phyloP scores from a whole-genome alignment of 2,329 filamentous ascomycete species.

The Tolypocladium tropicale region DNA sequence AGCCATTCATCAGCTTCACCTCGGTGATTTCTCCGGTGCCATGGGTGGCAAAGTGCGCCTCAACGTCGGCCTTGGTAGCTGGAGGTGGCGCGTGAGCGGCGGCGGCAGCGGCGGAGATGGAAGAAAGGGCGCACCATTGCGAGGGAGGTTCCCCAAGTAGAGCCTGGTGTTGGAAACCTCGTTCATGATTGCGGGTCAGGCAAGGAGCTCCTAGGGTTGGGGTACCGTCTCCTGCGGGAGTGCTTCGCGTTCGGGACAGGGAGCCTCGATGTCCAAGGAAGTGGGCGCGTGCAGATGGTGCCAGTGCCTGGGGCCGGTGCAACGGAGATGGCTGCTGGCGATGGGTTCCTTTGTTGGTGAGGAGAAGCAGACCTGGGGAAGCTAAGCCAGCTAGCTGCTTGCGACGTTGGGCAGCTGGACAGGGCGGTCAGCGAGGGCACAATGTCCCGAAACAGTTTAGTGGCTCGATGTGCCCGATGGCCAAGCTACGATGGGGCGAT shows the following conservation, averaged over 20 bases:
- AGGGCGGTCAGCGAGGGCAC: constrained; percentile 7
- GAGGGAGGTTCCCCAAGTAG: constrained; percentile 95
- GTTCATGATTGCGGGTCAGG: constrained; percentile 45
- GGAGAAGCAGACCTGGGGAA: constrained; percentile 4
- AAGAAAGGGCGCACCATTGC: constrained; percentile 59
- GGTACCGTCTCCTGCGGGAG: not conserved
- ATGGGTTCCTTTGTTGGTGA: not conserved
- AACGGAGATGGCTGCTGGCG: not conserved
- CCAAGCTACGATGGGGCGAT: not conserved
- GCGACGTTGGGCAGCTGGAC: constrained; percentile 2
- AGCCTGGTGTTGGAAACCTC: constrained; percentile 92
- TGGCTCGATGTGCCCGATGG: not conserved
- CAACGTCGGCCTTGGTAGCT: constrained; percentile 96
- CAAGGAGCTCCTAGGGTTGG: constrained; percentile 1
- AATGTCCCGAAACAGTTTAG: constrained; percentile 1
- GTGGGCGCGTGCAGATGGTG: not conserved
- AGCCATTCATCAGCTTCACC: constrained; percentile 99
- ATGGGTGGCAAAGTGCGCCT: constrained; percentile 90
- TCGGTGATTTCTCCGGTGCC: constrained; percentile 96
- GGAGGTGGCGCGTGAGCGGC: constrained; percentile 37
- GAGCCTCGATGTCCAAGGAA: not conserved
- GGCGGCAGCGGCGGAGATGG: constrained; percentile 15
- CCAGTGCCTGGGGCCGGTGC: not conserved
- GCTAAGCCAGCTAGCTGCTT: not conserved
- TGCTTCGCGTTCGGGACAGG: not conserved